Percentiles rank a stretch among this genome's conserved stretches.
Conservation (phyloP, 1,139 yeast genomes). For the Saccharomyces pastorianus region DNA sequence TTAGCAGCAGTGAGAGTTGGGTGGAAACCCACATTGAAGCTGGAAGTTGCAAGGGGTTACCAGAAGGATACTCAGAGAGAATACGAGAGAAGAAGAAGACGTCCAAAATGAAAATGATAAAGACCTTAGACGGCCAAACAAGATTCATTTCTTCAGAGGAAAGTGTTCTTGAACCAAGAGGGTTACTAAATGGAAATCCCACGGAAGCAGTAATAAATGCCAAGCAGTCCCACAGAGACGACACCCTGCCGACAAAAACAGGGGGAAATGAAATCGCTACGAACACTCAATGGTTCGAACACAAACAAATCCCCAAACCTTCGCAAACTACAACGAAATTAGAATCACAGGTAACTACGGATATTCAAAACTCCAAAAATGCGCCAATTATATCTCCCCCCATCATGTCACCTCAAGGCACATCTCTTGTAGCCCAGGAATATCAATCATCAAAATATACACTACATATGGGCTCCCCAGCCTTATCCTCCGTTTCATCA, state of each 20-base stretch:
- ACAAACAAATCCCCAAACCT: conserved; percentile 2
- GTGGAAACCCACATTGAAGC: conserved; percentile 82
- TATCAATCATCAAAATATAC: background rate
- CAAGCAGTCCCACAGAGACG: conserved; percentile 17
- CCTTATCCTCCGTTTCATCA: background rate
- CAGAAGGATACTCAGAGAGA: conserved; percentile 37
- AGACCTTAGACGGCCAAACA: conserved; percentile 29
- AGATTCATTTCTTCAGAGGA: conserved; percentile 31
- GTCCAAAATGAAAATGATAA: conserved; percentile 27
- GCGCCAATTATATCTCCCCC: background rate
- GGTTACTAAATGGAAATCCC: conserved; percentile 18
- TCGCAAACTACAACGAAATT: background rate
- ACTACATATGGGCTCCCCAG: background rate
- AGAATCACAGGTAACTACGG: background rate
- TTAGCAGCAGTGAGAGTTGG: conserved; percentile 77
- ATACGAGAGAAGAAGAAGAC: conserved; percentile 16
- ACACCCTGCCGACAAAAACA: conserved; percentile 15
- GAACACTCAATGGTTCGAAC: conserved; percentile 22
- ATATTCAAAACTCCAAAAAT: background rate
- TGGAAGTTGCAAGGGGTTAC: conserved; percentile 64
- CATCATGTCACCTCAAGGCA: background rate
- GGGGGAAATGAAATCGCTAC: conserved; percentile 23
- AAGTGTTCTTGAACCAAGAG: conserved; percentile 29
- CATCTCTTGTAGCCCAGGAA: background rate
- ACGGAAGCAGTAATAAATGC: conserved; percentile 15